Conservation (phyloP, 2,329 filamentous ascomycete species). For the Colletotrichum truncatum region DNA sequence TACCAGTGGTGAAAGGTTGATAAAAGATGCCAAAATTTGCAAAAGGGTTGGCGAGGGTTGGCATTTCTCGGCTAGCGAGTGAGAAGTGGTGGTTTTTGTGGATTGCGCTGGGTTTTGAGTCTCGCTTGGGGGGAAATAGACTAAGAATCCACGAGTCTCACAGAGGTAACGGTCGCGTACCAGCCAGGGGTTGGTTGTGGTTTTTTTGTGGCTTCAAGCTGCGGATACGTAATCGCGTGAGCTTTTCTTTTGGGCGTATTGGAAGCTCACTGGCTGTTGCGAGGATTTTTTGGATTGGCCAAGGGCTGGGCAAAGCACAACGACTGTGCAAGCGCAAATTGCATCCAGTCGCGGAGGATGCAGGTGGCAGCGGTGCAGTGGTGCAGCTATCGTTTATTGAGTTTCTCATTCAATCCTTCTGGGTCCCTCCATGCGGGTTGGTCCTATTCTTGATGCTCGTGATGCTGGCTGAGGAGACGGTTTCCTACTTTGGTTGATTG, state of each 20-base stretch:
- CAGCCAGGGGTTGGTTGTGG: neutral
- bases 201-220: neutral
- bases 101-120: neutral
- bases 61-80: constrained; percentile 28
- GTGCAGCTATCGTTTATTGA: neutral
- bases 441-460: neutral
- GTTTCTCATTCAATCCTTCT: neutral
- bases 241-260: neutral
- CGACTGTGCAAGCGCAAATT: constrained; percentile 18
- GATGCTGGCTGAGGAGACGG: too few relatives aligned
- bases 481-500: too few relatives aligned
- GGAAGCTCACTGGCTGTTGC: constrained; percentile 9
- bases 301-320: constrained; percentile 24
- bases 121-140: constrained; percentile 4
- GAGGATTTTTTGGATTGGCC: constrained; percentile 11
- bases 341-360: neutral
- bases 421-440: neutral
- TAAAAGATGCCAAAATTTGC: constrained; percentile 22
- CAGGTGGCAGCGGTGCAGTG: neutral
- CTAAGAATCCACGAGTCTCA: neutral
- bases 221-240: constrained; percentile 16
- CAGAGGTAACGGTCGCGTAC: constrained; percentile 16
- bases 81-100: constrained; percentile 10
- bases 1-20: constrained; percentile 23
- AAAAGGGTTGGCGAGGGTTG: constrained; percentile 23